Conservation (phyloP, 495 filamentous ascomycete species). For the Penicillium pulvis region DNA sequence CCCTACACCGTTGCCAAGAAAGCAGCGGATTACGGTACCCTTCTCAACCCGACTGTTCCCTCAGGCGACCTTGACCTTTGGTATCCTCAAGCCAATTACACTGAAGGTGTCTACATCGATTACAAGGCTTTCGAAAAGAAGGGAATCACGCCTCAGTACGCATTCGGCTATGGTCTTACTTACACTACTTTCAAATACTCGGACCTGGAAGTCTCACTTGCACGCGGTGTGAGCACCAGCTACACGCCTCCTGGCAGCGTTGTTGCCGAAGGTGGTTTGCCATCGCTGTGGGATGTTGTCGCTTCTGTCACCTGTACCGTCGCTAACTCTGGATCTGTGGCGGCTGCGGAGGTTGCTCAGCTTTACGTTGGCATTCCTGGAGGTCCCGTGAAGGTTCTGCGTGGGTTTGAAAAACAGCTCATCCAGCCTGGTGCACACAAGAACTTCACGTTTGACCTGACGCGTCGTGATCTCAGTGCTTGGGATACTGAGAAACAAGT, state of each 20-base stretch:
- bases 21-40: constrained; percentile 62
- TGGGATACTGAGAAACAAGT: constrained; percentile 64
- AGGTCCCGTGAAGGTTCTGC: constrained; percentile 57
- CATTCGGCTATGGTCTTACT: constrained; percentile 79
- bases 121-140: constrained; percentile 76
- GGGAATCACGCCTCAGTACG: constrained; percentile 63
- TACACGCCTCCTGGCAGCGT: constrained; percentile 6
- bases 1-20: constrained; percentile 77
- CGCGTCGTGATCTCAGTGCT: constrained; percentile 63
- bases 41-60: constrained; percentile 55
- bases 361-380: constrained; percentile 50
- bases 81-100: constrained; percentile 65
- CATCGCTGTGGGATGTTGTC: constrained; percentile 59
- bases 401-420: constrained; percentile 65
- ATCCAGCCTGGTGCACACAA: constrained; percentile 43
- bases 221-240: constrained; percentile 10
- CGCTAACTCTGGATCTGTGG: constrained; percentile 53
- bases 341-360: constrained; percentile 60
- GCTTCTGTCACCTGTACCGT: constrained; percentile 51
- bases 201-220: constrained; percentile 32
- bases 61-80: constrained; percentile 48
- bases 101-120: constrained; percentile 74
- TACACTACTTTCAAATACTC: constrained; percentile 75
- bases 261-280: constrained; percentile 57
- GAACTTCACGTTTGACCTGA: constrained; percentile 56